Evolutionary conservation across 257 asterid genomes (phyloP).

Genomic region (Fraxinus pennsylvanica): DNA sequence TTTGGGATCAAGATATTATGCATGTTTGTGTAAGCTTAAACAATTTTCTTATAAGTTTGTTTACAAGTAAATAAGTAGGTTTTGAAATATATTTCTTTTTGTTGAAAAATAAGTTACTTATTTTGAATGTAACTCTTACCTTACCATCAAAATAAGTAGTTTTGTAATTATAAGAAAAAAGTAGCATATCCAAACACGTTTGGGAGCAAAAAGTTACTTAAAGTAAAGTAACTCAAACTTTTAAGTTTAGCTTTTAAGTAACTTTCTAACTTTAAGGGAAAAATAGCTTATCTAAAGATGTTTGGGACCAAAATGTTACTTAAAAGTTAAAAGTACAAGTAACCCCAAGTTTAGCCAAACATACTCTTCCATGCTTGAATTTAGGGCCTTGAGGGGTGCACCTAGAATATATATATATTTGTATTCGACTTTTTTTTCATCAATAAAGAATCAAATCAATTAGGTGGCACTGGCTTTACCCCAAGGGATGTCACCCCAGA

Average conservation of each 20-base stretch:
- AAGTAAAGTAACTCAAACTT: too few relatives aligned
- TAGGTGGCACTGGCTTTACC: conserved; percentile 97
- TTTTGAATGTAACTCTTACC: too few relatives aligned
- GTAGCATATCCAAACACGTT: background rate
- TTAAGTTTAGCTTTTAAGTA: too few relatives aligned
- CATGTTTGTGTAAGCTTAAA: background rate
- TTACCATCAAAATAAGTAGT: too few relatives aligned
- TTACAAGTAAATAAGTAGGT: background rate
- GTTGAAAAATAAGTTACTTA: background rate
- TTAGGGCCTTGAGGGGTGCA: background rate
- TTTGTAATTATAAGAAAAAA: background rate
- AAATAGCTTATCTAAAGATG: background rate
- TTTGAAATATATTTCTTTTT: too few relatives aligned
- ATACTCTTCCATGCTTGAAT: background rate
- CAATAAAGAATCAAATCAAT: conserved; percentile 21
- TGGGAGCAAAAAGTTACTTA: background rate
- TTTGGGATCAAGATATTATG: background rate
- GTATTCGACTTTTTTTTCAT: conserved; percentile 7
- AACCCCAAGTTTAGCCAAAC: background rate
- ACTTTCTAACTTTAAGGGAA: too few relatives aligned
- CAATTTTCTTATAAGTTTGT: background rate
- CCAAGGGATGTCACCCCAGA: conserved; percentile 98
- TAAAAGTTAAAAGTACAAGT: background rate
- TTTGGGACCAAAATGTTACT: background rate
- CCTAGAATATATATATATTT: background rate